Base-by-base conservation (phyloP, 2,329 filamentous ascomycete genomes). In the Botrytis porri region DNA sequence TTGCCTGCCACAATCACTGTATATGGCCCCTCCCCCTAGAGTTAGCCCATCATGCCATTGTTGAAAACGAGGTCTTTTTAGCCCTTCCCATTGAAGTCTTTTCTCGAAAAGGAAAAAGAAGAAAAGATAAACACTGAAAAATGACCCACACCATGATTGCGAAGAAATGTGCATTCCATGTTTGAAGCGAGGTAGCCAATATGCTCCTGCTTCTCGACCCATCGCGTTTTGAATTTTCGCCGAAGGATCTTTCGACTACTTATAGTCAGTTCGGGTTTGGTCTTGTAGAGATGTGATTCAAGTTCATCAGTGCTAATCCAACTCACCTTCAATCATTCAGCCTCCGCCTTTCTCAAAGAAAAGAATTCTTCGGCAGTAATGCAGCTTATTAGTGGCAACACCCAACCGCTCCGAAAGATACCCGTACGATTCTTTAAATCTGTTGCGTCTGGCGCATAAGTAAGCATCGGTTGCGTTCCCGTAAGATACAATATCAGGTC, bases 391-490 rank as follows among this genome's bases (percentile, higher is more conserved):
- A 25, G 20, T 25, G 41, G 29, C 10, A 65, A 35, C 14, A 14
- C 20, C 22, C 61, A 63, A 4, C 20, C 5, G 8, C 18, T 32
- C 20, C n/a, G n/a, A 22, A 32, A 63, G 14, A 63, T 63, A 45
- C 61, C 61, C 39, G 3, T 41, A 9, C 25, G 7, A 22, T 63
- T 7, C n/a, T 4, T 43, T 3, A 45, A 3, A 32, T 63, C 61
- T 18, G 7, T 45, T 18, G 29, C 22, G 43, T 45, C 16, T 37
- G 16, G 9, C 32, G 16, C 41, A 20, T 8, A 43, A 20, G 7
- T 1, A 22, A 12, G 0, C 5, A 14, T 0, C 20, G 29, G 14
- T 60, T 18, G 4, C 10, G 0, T 9, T 3, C 1, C 10, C 18
- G 4, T 25, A 0, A 35, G 0, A 4, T 10, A 0, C 32, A 22